Conservation (phyloP, 192 early-diverging fungal species). For the Gorgonomyces haynaldii region DNA sequence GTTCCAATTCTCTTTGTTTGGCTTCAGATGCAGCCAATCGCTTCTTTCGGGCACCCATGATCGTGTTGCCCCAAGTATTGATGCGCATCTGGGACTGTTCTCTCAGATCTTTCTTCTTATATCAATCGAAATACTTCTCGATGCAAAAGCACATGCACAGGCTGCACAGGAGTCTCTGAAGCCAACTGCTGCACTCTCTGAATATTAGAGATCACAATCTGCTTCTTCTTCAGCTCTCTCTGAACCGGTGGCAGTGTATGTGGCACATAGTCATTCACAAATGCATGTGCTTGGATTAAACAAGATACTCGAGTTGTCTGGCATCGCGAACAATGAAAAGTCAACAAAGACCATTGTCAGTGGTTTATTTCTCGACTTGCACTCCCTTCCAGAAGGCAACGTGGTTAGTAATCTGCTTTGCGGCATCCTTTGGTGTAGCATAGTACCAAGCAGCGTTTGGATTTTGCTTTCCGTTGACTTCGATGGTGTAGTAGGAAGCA, state of each 20-base stretch:
- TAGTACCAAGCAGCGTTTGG: slow-evolving; percentile 37
- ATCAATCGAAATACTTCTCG: slow-evolving; percentile 8
- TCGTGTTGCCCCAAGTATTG: slow-evolving; percentile 34
- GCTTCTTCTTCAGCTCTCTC: no score
- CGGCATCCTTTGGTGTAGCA: slow-evolving; percentile 30
- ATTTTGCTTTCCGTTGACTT: slow-evolving; percentile 36
- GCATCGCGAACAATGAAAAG: no score
- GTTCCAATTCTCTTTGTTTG: slow-evolving; percentile 12
- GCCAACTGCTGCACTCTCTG: not conserved
- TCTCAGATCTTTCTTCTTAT: slow-evolving; percentile 26
- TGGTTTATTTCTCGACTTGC: no score
- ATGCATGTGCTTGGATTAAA: no score
- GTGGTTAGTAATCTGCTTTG: slow-evolving; percentile 26
- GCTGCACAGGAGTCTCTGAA: not conserved
- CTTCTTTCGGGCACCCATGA: slow-evolving; percentile 29
- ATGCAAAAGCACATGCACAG: not conserved
- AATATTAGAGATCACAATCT: not conserved
- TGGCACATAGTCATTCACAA: no score
- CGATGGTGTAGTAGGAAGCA: slow-evolving; percentile 25
- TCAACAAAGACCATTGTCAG: no score
- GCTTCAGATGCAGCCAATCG: slow-evolving; percentile 31
- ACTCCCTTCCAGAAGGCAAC: slow-evolving; percentile 43
- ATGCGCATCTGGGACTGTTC: slow-evolving; percentile 20
- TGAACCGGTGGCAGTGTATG: no score
- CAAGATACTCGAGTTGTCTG: no score